Evolutionary conservation across 257 asterid species (phyloP).

Genomic region (Catharanthus roseus): DNA sequence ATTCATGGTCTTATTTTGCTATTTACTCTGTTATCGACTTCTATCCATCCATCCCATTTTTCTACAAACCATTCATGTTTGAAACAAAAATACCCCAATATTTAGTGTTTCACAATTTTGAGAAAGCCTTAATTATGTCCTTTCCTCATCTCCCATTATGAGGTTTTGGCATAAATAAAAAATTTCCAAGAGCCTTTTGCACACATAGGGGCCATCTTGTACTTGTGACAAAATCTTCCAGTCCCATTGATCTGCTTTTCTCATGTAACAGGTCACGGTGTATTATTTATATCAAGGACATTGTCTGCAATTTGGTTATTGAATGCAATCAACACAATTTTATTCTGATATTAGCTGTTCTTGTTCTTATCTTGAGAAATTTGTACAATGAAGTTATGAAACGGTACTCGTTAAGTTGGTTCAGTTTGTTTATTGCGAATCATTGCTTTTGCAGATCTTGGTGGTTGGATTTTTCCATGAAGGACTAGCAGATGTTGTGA

Average conservation of each 20-base stretch:
- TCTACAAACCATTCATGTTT: background rate
- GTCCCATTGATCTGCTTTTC: background rate
- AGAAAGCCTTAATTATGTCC: background rate
- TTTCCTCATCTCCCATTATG: background rate
- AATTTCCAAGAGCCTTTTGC: background rate
- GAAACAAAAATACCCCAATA: background rate
- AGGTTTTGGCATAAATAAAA: background rate
- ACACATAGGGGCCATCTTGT: background rate
- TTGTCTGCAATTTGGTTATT: background rate
- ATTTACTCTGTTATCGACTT: background rate
- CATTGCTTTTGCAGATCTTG: slow-evolving; percentile 56
- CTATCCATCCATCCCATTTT: background rate
- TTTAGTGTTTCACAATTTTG: background rate
- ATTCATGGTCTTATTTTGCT: background rate
- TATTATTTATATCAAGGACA: background rate
- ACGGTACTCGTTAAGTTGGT: background rate
- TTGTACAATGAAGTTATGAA: background rate
- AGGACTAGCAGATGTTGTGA: slow-evolving; percentile 35
- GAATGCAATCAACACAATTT: background rate
- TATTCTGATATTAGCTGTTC: background rate
- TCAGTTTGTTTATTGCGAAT: background rate
- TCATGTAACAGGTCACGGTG: background rate
- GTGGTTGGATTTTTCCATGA: slow-evolving; percentile 64
- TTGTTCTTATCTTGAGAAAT: background rate
- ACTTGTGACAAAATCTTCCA: background rate